phyloP scores from a whole-genome alignment of 306 rosid genomes.

The Pyrus bretschneideri region DNA sequence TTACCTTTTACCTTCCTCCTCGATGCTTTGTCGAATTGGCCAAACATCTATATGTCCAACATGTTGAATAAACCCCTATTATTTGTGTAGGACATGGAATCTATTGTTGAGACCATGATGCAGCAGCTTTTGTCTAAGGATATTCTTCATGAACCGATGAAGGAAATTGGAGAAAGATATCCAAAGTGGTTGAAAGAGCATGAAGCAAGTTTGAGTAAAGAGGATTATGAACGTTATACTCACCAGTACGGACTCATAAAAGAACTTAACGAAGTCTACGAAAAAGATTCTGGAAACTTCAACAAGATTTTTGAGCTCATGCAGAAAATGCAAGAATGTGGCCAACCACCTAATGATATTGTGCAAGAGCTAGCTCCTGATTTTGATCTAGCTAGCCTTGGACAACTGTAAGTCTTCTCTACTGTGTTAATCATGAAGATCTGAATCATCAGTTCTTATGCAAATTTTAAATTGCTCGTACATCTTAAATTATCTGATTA shows the following conservation, averaged over 20 bases:
- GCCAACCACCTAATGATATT: constrained; percentile 88
- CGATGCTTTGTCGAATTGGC: neutral
- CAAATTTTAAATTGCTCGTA: neutral
- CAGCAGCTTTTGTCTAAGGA: constrained; percentile 93
- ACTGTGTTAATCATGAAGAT: neutral
- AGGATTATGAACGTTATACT: constrained; percentile 60
- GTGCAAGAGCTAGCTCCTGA: constrained; percentile 84
- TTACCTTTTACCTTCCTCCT: neutral
- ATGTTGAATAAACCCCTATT: neutral
- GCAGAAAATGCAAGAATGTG: constrained; percentile 99
- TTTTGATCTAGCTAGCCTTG: constrained; percentile 69
- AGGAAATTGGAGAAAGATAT: constrained; percentile 92
- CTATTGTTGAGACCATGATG: constrained; percentile 94
- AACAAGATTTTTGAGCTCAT: constrained; percentile 76
- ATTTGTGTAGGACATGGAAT: constrained; percentile 65
- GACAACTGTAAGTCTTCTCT: constrained; percentile 68
- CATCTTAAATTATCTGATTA: neutral
- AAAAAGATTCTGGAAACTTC: constrained; percentile 67
- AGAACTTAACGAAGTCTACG: constrained; percentile 71
- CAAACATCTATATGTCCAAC: neutral
- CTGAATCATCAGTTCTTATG: neutral
- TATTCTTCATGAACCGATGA: constrained; percentile 94
- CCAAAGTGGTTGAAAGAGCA: constrained; percentile 94
- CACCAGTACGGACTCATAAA: constrained; percentile 56
- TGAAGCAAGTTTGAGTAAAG: constrained; percentile 66